Evolutionary conservation across 2,329 filamentous ascomycete genomes (phyloP), one percentile per base, ranked within the genome.

Genomic region (Nemania sp.): DNA sequence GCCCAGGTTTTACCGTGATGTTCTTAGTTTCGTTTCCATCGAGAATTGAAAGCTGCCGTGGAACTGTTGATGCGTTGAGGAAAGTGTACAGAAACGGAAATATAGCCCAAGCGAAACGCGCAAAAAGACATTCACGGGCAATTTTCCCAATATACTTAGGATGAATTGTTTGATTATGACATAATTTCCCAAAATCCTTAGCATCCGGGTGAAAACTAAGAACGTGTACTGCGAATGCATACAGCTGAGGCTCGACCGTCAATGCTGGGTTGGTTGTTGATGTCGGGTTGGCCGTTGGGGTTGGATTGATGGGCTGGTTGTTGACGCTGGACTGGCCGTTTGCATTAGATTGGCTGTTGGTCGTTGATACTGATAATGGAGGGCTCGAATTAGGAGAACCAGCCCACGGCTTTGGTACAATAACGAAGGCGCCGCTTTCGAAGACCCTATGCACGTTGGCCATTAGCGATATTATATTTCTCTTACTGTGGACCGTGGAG

Each of bases 71-170:
- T 38, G 3, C 15, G 10, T 11, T 27, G 20, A 57, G 15, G 41
- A 59, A 59, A 20, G n/a, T 38, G 10, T 20, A 15, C 7, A 62
- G 56, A 62, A 15, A 41, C 13, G 22, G 29, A 29, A 62, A 62
- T 49, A 62, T 27, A 56, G 52, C 60, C 27, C 20, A 56, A 49
- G 60, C 60, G 24, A 62, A 62, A 26, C 60, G 60, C 4, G 60
- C 41, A 41, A 62, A 62, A 27, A 62, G 52, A 56, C 20, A 51
- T 62, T 62, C 52, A 51, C 5, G 41, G 4, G n/a, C 26, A 62
- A 62, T 8, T 38, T 8, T 26, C 10, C 43, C 22, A 7, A 62
- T 27, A 43, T 56, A 51, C n/a, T 62, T 20, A 56, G 41, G 5
- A 27, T 62, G 27, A 15, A 62, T 62, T n/a, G 52, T 51, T 3